These are phyloP conservation scores for Chrysochromulina tobinii DNA, from an alignment of 78 protist species.

Conservation along the genomic window DNA sequence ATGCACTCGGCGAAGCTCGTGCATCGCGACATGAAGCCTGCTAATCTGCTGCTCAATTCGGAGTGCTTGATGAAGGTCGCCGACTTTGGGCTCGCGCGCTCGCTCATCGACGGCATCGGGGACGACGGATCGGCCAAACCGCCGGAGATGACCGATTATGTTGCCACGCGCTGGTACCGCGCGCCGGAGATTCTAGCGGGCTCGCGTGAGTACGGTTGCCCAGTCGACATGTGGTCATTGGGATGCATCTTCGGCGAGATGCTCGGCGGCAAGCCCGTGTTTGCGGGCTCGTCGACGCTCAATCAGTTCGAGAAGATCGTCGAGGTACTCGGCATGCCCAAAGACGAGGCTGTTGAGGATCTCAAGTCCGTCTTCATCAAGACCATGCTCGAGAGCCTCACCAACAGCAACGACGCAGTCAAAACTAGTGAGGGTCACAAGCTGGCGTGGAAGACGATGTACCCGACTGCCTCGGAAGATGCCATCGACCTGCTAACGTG, in stretches of 20 bases:
- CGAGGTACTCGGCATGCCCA: conserved; percentile 23
- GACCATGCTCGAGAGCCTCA: too few relatives aligned
- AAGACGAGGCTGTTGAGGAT: conserved; percentile 1
- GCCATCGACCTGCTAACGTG: conserved; percentile 88
- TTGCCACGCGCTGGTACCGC: conserved; percentile 94
- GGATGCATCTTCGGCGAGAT: conserved; percentile 98
- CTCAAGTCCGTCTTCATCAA: not conserved
- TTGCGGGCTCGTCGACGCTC: conserved; percentile 96
- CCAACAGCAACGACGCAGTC: not conserved
- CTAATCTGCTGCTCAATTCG: conserved; percentile 91
- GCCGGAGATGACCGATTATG: conserved; percentile 90
- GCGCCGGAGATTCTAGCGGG: conserved; percentile 99
- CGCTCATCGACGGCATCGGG: conserved; percentile 30
- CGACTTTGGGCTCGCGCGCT: conserved; percentile 92
- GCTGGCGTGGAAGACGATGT: conserved; percentile 58
- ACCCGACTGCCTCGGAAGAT: conserved; percentile 88
- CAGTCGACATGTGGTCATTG: conserved; percentile 72
- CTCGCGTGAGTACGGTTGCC: conserved; percentile 69
- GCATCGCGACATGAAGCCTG: conserved; percentile 95
- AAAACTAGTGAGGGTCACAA: not conserved
- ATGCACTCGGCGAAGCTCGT: conserved; percentile 91
- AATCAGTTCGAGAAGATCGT: conserved; percentile 91
- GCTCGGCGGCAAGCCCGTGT: conserved; percentile 92
- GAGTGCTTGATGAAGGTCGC: conserved; percentile 93
- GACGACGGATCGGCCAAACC: conserved; percentile 28